Evolutionary conservation across 1,284 basidiomycete species (phyloP), one percentile per base, ranked within the genome.

Genomic region (Trametes hirsuta): DNA sequence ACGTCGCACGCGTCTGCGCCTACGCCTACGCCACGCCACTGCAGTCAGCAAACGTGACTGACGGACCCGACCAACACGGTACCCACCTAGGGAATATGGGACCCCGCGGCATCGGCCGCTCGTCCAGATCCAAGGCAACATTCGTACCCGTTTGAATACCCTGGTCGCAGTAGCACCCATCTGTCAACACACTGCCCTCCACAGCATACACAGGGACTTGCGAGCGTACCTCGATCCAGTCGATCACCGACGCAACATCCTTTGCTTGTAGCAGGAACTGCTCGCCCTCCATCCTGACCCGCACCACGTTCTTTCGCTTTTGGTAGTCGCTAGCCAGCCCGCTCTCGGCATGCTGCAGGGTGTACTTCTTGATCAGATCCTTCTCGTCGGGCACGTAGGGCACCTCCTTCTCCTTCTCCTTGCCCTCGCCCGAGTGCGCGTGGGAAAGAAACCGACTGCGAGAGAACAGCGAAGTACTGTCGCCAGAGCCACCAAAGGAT

Each of bases 291-390:
- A 94, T 81, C 58, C 97, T 79, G 36, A 98, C 86, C 25, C 97
- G 84, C n/a, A 99, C 95, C 40, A 98, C 95, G 74, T 98, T 94
- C 77, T 88, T 91, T 63, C 95, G 83, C 82, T 99, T 99, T 68
- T 88, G 65, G 75, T 99, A 99, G 76, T 99, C 97, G 54, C 94
- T 96, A 21, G 95, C 97, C 14, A 98, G 76, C 22, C 97, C 97
- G 61, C 90, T 92, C 78, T 98, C 96, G 15, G 95, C 94, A 60
- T 90, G 76, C 73, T 98, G 95, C 68, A 99, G 79, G 25, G 94
- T 88, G 75, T 98, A 99, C 53, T 76, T 72, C 35, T 77, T 79
- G 36, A 90, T 68, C 39, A 90, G 69, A 68, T 88, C 82, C 18
- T 74, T 74, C 34, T 72, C 66, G 42, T 81, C 74, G 2, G 81